Conservation (phyloP, 129 eudicot genomes). For the Lactuca saligna region DNA sequence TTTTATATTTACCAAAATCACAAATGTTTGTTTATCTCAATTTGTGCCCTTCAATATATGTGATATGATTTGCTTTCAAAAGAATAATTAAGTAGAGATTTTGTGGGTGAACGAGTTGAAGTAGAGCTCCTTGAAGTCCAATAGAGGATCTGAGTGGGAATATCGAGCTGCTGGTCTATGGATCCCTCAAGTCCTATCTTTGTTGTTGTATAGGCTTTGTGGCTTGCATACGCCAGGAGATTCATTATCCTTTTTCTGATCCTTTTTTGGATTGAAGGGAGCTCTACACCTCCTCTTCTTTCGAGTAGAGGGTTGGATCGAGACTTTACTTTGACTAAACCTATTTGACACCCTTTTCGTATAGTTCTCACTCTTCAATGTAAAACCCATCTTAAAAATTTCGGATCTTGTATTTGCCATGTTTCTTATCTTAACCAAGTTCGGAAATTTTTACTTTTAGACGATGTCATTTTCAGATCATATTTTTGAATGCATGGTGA, state of each 20-base stretch:
- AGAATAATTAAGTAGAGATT: not conserved
- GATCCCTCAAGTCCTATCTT: conserved; percentile 59
- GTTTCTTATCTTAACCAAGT: not conserved
- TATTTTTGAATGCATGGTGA: conserved; percentile 13
- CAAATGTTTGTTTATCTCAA: not conserved
- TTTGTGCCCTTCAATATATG: not conserved
- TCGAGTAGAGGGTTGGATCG: not conserved
- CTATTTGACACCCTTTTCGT: not conserved
- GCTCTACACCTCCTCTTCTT: conserved; percentile 50
- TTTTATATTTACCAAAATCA: not conserved
- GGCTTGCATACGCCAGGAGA: conserved; percentile 79
- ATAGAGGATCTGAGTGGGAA: conserved; percentile 52
- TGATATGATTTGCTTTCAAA: conserved; percentile 7
- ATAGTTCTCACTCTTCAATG: too few relatives aligned
- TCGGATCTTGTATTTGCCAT: not conserved
- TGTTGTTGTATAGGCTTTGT: conserved; percentile 40
- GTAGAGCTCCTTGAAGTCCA: conserved; percentile 87
- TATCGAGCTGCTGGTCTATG: conserved; percentile 67
- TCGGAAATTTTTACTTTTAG: conserved; percentile 10
- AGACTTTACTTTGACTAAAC: not conserved
- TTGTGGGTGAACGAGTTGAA: conserved; percentile 15
- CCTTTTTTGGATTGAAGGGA: conserved; percentile 88
- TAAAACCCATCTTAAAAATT: not conserved
- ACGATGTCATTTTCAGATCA: conserved; percentile 26
- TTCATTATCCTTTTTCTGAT: conserved; percentile 44